Evolutionary conservation across 345 rosid species (phyloP), one percentile per base, ranked within the genome.

Genomic region (Gossypium thurberi): DNA sequence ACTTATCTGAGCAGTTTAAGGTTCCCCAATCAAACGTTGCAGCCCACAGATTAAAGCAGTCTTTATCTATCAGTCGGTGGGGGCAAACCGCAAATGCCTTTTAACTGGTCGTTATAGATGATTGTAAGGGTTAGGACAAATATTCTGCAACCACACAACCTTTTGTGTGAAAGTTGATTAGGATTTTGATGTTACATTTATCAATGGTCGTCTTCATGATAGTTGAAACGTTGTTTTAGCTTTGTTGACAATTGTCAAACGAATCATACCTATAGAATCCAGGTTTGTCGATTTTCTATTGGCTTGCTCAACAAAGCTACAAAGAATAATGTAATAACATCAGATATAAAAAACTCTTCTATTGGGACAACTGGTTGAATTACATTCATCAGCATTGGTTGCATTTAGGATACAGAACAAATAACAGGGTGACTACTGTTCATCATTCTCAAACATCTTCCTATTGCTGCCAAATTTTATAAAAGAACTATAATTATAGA

Each of bases 91-190:
- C 74, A 44, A 20, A 7, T 59, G 53, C 73, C 69, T 81, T 80
- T 68, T 65, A 59, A 33, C 67, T 74, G 64, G 78, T 60, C 74
- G 85, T 80, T 77, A 70, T 61, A 52, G 51, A 28, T 15, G 28
- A 44, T 44, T 67, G 21, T 14, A 25, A 28, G 76, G 65, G 59
- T 71, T 43, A 53, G 75, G 82, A 83, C 83, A 80, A 68, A 66
- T 65, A 74, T 64, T 56, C 80, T 61, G 26, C 57, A 71, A 57
- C 81, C 81, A 52, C 76, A 42, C 53, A 58, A 33, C 40, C 40
- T 33, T 25, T 25, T 75, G 18, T 26, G 5, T 47, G 44, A 10
- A 55, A 59, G 76, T 55, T 51, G 76, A 67, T 57, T 43, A 5
- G 50, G 75, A 55, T 44, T 67, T 48, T 74, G 74, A 66, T 70